Evolutionary conservation across 495 filamentous ascomycete species (phyloP), one percentile per base, ranked within the genome.

Genomic region (Aspergillus incahuasiensis): DNA sequence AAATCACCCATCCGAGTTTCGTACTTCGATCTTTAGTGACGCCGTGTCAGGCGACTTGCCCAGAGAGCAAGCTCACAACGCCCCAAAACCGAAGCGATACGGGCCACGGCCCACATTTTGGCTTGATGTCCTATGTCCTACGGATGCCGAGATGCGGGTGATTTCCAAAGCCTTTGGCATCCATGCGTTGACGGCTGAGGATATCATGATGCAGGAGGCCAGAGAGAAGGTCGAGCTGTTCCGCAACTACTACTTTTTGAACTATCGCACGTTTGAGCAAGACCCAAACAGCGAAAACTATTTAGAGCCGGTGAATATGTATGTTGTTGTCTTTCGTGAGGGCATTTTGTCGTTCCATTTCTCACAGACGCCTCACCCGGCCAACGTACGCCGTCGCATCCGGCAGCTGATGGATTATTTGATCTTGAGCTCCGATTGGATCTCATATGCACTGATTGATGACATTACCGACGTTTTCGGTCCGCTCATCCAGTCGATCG

Each of bases 161-260:
- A 77, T 98, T 19, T 85, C 91, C 35, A 95, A 95, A 66, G 83
- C 92, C 0, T 98, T 98, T 67, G 87, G 89, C 7, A 95, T 98
- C 47, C 94, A 98, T 69, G 91, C 92, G 2, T 73, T 98, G 46
- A 98, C 94, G 0, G 86, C 88, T 19, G 94, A 98, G 67, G 94
- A 98, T 69, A 97, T 98, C 69, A 86, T 96, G 82, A 86, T 95
- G 75, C 89, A 97, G 67, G 94, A 98, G 74, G 86, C 89, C 43
- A 90, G 94, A 9, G 94, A 98, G 64, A 98, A 98, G 73, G 95
- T 98, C 7, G 94, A 98, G 71, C 82, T 98, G 6, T 98, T 98
- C 76, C 82, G 86, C 34, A 87, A 95, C 59, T 98, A 98, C 73
- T 98, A 98, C 67, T 97, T 98, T 65, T 86, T 97, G 71, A 97